Base-by-base conservation (phyloP, 2,329 filamentous ascomycete species). In the Aspergillus sojae region DNA sequence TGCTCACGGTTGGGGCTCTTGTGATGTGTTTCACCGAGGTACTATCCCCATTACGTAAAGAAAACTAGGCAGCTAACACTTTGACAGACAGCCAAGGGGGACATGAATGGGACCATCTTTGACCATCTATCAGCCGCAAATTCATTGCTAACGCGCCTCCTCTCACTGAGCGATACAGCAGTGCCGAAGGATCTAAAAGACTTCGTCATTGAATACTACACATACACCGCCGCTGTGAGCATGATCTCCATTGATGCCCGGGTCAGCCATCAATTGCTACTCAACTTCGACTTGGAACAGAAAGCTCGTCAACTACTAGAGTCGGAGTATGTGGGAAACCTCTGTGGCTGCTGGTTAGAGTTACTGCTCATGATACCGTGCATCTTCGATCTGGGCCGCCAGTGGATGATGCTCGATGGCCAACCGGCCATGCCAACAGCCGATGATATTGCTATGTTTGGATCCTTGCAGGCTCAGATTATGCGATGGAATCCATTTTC, bases 21-120 rank as follows among this genome's bases (percentile, higher is more conserved):
- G 77, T 83, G 11, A 76, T 84, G 67, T 82, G 79, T 60, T 78
- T 84, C 57, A 81, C 80, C 2, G 82, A 84, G 77, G 82, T 84
- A 60, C 12, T 4, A 74, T 12, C 26, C 36, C 21, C 16, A 36
- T 28, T n/a, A 28, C 16, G 11, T n/a, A 23, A 19, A 23, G 5
- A 19, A 19, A 41, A n/a, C 16, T 14, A 36, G 34, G 39, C 45
- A 57, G 30, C 65, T 64, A 70, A 57, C 74, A 64, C 12, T 19
- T 34, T 0, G 14, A 68, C 69, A 72, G 81, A 81, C 59, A 57
- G 75, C 78, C 0, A 77, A 80, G 64, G 81, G 82, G 36, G 82
- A 84, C 46, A 77, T 80, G 52, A 76, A 79, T 16, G 82, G 82
- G 2, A 80, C 78, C 1, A 75, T 82, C 11, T 83, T 83, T 57